Evolutionary conservation across 2,329 filamentous ascomycete genomes (phyloP).

Genomic region (Aspergillus transmontanensis): DNA sequence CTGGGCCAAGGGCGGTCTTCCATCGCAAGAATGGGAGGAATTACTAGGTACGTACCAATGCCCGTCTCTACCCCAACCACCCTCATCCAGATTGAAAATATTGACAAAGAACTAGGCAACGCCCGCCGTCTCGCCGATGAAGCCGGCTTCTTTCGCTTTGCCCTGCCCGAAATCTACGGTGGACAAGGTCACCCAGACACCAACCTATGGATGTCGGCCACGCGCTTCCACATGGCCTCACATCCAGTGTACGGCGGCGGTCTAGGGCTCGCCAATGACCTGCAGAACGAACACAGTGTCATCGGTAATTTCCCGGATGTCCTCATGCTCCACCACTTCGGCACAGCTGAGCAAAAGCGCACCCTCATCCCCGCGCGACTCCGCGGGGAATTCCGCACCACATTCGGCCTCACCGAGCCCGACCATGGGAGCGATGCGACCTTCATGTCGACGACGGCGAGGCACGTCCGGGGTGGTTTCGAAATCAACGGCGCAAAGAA

Average conservation of each 20-base stretch:
- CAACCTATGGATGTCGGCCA: not conserved
- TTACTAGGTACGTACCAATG: not conserved
- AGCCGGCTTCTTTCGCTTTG: not conserved
- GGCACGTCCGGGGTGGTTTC: not conserved
- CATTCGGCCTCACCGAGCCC: not conserved
- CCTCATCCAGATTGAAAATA: not conserved
- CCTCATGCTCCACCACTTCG: not conserved
- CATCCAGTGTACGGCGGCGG: not conserved
- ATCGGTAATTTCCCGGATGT: not conserved
- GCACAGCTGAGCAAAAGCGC: not conserved
- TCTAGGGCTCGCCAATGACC: not conserved
- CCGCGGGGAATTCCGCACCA: not conserved
- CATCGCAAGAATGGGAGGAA: not conserved
- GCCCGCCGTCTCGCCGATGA: not conserved
- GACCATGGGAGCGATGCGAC: not conserved
- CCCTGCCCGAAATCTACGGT: not conserved
- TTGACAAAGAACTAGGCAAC: not conserved
- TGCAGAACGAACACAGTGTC: not conserved
- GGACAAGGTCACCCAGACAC: not conserved
- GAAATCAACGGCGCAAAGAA: slow-evolving; percentile 61
- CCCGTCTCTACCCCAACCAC: not conserved
- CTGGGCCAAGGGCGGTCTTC: not conserved
- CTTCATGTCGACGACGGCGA: not conserved
- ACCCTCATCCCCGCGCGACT: not conserved
- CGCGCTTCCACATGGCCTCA: not conserved